phyloP scores from a whole-genome alignment of 2,329 filamentous ascomycete species.

The Colletotrichum aenigma region DNA sequence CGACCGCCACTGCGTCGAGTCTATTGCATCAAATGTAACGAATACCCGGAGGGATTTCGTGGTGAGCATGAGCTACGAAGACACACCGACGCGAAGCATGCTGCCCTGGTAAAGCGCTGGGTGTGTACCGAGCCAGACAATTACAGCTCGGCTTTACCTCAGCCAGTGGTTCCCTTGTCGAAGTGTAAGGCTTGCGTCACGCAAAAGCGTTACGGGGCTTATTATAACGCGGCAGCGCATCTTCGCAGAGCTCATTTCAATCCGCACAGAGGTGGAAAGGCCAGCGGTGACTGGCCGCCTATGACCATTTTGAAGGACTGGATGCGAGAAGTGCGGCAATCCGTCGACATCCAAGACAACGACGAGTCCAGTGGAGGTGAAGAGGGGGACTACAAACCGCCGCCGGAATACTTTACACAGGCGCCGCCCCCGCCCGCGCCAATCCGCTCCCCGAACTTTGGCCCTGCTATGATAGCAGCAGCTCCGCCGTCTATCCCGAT shows the following conservation, averaged over 20 bases:
- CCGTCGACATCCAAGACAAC: constrained; percentile 48
- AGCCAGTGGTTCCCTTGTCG: constrained; percentile 55
- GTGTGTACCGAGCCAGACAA: constrained; percentile 57
- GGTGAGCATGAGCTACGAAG: constrained; percentile 85
- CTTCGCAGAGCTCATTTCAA: constrained; percentile 62
- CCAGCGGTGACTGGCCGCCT: constrained; percentile 62
- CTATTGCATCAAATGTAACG: constrained; percentile 78
- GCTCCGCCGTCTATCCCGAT: neutral
- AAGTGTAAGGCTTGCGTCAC: constrained; percentile 62
- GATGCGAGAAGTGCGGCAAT: constrained; percentile 64
- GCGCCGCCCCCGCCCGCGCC: constrained; percentile 8
- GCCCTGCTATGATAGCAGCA: constrained; percentile 6
- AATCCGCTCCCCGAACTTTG: constrained; percentile 1
- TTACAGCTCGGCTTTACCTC: constrained; percentile 39
- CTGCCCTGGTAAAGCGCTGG: constrained; percentile 59
- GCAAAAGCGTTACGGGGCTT: constrained; percentile 62
- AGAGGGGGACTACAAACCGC: constrained; percentile 31
- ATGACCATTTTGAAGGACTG: constrained; percentile 63
- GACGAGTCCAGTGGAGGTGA: constrained; percentile 57
- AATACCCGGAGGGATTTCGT: constrained; percentile 85
- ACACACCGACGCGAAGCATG: constrained; percentile 66
- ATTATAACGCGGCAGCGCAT: constrained; percentile 65
- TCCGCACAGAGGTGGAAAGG: constrained; percentile 58
- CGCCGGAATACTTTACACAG: constrained; percentile 10
- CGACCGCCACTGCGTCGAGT: constrained; percentile 70